Evolutionary conservation across 2,329 filamentous ascomycete genomes (phyloP).

Genomic region (Colletotrichum cereale): DNA sequence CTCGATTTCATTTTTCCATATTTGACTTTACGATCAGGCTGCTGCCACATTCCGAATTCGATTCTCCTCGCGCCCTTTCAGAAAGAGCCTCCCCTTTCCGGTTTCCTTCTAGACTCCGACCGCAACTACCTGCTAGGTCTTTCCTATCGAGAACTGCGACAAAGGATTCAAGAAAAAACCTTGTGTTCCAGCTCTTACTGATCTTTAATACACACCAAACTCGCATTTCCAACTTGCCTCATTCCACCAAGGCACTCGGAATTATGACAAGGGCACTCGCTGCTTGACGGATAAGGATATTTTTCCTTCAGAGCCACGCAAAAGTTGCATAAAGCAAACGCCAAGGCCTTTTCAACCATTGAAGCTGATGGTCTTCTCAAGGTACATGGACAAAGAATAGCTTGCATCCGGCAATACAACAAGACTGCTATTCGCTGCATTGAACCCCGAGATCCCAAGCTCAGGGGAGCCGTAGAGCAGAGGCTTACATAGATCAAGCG

Average conservation of each 20-base stretch:
- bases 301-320: background rate
- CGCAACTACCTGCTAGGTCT: background rate
- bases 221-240: background rate
- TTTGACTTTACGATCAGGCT: background rate
- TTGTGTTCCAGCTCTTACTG: background rate
- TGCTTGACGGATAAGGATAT: background rate
- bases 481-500: background rate
- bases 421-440: background rate
- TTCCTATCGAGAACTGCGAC: no score
- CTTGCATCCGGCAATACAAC: background rate
- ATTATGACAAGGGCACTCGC: background rate
- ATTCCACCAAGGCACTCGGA: background rate
- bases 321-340: background rate
- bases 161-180: no score
- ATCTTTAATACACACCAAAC: background rate
- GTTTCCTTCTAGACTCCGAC: background rate
- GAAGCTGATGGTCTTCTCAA: background rate
- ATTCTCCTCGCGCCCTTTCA: no score
- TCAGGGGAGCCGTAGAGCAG: background rate
- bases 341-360: background rate
- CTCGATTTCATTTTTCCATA: background rate
- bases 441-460: background rate
- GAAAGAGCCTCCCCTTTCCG: no score
- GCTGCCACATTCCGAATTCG: no score
- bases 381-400: background rate